Base-by-base conservation (phyloP, 495 filamentous ascomycete species). In the Margaritispora aquatica region DNA sequence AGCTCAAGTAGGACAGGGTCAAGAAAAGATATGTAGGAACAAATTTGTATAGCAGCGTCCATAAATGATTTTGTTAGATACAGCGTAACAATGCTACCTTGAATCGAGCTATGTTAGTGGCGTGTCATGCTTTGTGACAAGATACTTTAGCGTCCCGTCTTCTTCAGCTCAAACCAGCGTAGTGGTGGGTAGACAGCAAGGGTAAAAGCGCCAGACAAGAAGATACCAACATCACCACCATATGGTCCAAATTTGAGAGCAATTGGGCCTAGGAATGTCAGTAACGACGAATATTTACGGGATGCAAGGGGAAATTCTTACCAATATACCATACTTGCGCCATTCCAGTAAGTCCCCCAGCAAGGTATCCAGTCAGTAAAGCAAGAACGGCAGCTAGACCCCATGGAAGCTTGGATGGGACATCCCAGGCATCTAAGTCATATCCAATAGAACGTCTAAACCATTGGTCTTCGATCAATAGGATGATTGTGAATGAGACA, bases 381-480 rank as follows among this genome's bases (percentile, higher is more conserved):
- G 79, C 71, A 48, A 70, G 21, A 0, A 75, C 70, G 22, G 71
- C 80, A 15, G 75, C 80, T 27, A 74, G 63, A 2, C 80, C 80
- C 31, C 74, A 36, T 0, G 80, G 80, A 49, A 84, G 55, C 58
- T 68, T 70, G 2, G 48, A 62, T 1, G 74, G 75, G 11, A 70
- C 70, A 57, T 83, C 74, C 80, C 80, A 83, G 21, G 63, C 76
- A 10, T 77, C 71, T 44, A 81, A 68, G 55, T 82, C 66, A 61
- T 82, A 82, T 26, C 71, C 69, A 22, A 73, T 73, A 1, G 17
- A 29, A 27, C 58, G 29, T 17, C 84, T 77, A 73, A 87, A 86
- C 44, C 77, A 54, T 59, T 80, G 81, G 66, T 88, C 82, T 59
- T 88, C 85, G 11, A 70, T 68, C 59, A 84, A 75, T 2, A 87